phyloP scores from a whole-genome alignment of 345 rosid genomes.

The Gossypium anomalum region DNA sequence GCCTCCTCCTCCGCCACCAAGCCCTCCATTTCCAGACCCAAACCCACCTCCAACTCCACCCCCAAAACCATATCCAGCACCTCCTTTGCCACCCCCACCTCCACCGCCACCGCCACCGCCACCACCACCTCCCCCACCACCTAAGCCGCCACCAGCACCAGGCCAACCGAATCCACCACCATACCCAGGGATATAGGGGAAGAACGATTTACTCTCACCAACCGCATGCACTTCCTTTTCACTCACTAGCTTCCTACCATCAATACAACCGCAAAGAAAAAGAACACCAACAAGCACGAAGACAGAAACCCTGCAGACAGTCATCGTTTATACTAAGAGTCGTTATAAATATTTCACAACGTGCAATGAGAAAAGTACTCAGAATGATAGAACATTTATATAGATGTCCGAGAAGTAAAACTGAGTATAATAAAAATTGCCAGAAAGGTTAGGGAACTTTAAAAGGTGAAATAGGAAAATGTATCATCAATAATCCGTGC shows the following conservation, averaged over 20 bases:
- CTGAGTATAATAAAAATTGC: neutral
- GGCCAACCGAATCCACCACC: constrained; percentile 17
- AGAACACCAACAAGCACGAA: neutral
- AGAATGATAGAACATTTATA: neutral
- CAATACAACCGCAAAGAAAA: constrained; percentile 21
- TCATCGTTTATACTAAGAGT: constrained; percentile 1
- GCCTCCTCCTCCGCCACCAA: neutral
- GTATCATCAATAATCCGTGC: constrained; percentile 13
- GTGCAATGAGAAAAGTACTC: neutral
- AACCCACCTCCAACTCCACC: constrained; percentile 6
- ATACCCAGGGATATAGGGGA: constrained; percentile 8
- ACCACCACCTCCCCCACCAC: neutral
- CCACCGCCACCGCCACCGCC: neutral
- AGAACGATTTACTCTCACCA: constrained; percentile 23
- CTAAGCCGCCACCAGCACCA: neutral
- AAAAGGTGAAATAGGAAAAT: neutral
- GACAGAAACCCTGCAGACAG: neutral
- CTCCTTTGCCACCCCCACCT: neutral
- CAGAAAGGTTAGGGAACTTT: neutral
- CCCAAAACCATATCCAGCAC: constrained; percentile 15
- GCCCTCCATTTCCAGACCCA: neutral
- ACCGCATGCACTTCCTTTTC: constrained; percentile 1
- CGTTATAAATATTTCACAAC: neutral
- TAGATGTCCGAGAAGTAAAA: neutral
- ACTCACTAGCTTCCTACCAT: constrained; percentile 42